Evolutionary conservation across 2,329 filamentous ascomycete species (phyloP).

Genomic region (Rhinocladiella similis): DNA sequence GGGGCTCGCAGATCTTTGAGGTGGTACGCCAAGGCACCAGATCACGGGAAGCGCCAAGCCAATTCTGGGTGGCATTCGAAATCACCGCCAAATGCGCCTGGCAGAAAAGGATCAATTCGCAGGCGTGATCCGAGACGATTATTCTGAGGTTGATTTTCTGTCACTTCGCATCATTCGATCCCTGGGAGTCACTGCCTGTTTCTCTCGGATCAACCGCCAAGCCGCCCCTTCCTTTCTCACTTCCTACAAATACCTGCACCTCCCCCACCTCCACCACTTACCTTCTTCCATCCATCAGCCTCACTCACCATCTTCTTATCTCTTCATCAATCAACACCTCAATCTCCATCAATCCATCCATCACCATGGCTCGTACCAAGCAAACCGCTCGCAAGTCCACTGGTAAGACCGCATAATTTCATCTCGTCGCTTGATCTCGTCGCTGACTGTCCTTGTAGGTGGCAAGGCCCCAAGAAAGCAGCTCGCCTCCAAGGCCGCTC

Average conservation of each 20-base stretch:
- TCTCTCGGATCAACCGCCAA: slow-evolving; percentile 23
- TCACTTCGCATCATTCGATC: slow-evolving; percentile 3
- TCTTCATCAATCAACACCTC: slow-evolving; percentile 36
- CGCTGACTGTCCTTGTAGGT: slow-evolving; percentile 43
- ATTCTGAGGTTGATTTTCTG: slow-evolving; percentile 8
- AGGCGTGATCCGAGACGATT: slow-evolving; percentile 25
- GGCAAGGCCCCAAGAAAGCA: slow-evolving; percentile 83
- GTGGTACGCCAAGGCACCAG: slow-evolving; percentile 26
- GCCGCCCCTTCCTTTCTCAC: slow-evolving; percentile 27
- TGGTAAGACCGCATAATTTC: slow-evolving; percentile 16
- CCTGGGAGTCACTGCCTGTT: slow-evolving; percentile 19
- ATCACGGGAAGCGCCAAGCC: slow-evolving; percentile 10
- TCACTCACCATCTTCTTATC: slow-evolving; percentile 35
- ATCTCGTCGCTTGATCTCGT: slow-evolving; percentile 26
- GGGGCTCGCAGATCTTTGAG: slow-evolving; percentile 14
- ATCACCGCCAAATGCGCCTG: slow-evolving; percentile 19
- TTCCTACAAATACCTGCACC: slow-evolving; percentile 29
- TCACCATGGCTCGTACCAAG: slow-evolving; percentile 53
- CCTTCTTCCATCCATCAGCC: slow-evolving; percentile 31
- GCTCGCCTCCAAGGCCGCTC: slow-evolving; percentile 97
- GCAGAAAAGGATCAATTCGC: slow-evolving; percentile 12
- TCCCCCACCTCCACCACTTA: slow-evolving; percentile 25
- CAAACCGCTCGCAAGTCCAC: slow-evolving; percentile 53
- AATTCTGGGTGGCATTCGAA: slow-evolving; percentile 21
- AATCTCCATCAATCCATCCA: slow-evolving; percentile 28